These are phyloP conservation scores for Carallia pectinifolia DNA, from an alignment of 345 rosid genomes.

Conservation along the genomic window DNA sequence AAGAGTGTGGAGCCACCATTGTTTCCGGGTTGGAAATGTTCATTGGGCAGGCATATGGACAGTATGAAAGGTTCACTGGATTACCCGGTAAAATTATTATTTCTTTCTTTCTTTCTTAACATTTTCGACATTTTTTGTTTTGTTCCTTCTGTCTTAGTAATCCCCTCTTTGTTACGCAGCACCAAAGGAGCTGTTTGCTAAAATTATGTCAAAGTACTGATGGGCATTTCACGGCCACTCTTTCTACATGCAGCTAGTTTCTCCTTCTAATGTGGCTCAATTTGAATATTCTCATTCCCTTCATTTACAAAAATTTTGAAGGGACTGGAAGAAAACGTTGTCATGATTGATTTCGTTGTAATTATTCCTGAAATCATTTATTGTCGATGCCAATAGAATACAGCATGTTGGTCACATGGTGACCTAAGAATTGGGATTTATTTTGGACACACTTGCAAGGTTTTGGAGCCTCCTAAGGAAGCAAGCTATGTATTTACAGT, in stretches of 20 bases:
- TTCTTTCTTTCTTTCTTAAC: background rate
- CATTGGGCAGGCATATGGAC: constrained; percentile 87
- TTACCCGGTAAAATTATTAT: constrained; percentile 54
- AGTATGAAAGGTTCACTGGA: constrained; percentile 80
- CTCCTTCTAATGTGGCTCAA: background rate
- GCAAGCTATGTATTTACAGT: constrained; percentile 57
- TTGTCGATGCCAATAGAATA: no score
- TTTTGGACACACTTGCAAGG: constrained; percentile 37
- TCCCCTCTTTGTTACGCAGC: constrained; percentile 44
- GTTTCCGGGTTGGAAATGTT: constrained; percentile 91
- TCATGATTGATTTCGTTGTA: no score
- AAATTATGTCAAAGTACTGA: constrained; percentile 49
- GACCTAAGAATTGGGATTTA: constrained; percentile 41
- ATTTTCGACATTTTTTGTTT: background rate
- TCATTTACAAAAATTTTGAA: no score
- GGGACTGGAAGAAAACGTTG: no score
- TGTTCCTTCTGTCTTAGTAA: background rate
- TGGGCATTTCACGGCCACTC: background rate
- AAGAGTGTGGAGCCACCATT: constrained; percentile 67
- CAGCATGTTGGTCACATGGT: constrained; percentile 19
- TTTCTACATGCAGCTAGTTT: background rate
- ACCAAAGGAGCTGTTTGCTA: constrained; percentile 72
- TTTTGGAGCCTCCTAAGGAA: constrained; percentile 45
- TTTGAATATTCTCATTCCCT: background rate
- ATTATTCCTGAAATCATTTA: no score